Evolutionary conservation across 805 yeast species (phyloP).

Genomic region (Maudiozyma barnettii): DNA sequence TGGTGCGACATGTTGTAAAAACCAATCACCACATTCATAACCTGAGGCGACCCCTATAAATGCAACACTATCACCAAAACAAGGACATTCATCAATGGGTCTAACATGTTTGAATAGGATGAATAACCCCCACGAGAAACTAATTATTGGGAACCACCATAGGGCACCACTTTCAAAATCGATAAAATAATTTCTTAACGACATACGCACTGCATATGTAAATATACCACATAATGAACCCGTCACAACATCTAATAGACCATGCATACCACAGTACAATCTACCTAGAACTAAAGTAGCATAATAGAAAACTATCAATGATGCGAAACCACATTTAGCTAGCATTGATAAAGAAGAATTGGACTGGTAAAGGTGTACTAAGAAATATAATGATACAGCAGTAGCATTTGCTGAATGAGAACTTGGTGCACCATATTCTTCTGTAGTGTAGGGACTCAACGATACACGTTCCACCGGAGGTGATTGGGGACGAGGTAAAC

Average conservation of each 20-base stretch:
- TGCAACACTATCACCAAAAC: constrained; percentile 92
- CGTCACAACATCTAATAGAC: constrained; percentile 60
- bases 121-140: constrained; percentile 35
- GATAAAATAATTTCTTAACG: constrained; percentile 37
- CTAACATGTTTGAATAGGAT: constrained; percentile 64
- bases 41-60: constrained; percentile 86
- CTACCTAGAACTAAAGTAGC: constrained; percentile 68
- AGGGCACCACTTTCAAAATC: constrained; percentile 19
- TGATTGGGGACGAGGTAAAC: constrained; percentile 85
- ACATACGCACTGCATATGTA: constrained; percentile 39
- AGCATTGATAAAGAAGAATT: constrained; percentile 1
- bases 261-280: constrained; percentile 97
- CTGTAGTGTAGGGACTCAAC: constrained; percentile 77
- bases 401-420: constrained; percentile 93
- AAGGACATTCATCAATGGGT: constrained; percentile 94
- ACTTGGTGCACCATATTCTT: constrained; percentile 92
- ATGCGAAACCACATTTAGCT: constrained; percentile 7
- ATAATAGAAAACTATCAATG: constrained; percentile 39
- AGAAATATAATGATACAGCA: constrained; percentile 53
- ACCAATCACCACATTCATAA: constrained; percentile 54
- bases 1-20: constrained; percentile 21
- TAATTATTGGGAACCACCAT: constrained; percentile 29
- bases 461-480: constrained; percentile 90
- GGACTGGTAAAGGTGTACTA: constrained; percentile 17
- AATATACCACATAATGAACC: constrained; percentile 59